Evolutionary conservation across 2,329 filamentous ascomycete species (phyloP), one percentile per base, ranked within the genome.

Genomic region (Fonsecaea pugnacius): DNA sequence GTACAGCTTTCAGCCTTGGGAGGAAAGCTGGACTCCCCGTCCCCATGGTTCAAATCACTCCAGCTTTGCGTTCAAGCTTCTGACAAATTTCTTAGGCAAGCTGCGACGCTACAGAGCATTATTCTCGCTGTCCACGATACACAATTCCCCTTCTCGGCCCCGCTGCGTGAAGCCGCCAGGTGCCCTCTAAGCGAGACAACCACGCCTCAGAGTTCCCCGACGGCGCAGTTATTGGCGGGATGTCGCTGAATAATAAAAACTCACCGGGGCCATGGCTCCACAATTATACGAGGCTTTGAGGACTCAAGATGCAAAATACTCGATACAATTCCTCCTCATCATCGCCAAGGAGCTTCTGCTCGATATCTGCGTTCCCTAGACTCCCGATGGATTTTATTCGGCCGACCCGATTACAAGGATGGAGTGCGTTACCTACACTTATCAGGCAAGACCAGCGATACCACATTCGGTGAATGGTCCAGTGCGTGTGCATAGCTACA

Each of bases 51-150:
- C 27, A 8, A 24, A 40, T n/a, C 21, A 30, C 9, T 16, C 16
- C 16, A 46, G 21, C 43, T 18, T 18, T 14, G 4, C 27, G 27
- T 30, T 57, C 54, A 43, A 46, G 36, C 55, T 58, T 33, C 55
- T 58, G 38, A 58, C 55, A 57, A 57, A 57, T 57, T 46, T 18
- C 6, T 27, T 48, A 4, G 16, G 24, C 9, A 57, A 3, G 12
- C 36, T 57, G 36, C 14, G 53, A 36, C 9, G n/a, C 12, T 14
- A 12, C 30, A 27, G 14, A 6, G n/a, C 18, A n/a, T 18, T 27
- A 2, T n/a, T 16, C 36, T 40, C 16, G 12, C 38, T 7, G 16
- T 1, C 38, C 8, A 43, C 36, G n/a, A 33, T 30, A n/a, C 3
- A 32, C n/a, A 43, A 16, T 21, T 14, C 7, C 36, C 38, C 27